A percentile compares a stretch with the other conserved stretches of the same genome.
These are phyloP conservation scores for Penicillium janthinellum DNA, from an alignment of 2,329 filamentous ascomycete species.

Conservation along the genomic window DNA sequence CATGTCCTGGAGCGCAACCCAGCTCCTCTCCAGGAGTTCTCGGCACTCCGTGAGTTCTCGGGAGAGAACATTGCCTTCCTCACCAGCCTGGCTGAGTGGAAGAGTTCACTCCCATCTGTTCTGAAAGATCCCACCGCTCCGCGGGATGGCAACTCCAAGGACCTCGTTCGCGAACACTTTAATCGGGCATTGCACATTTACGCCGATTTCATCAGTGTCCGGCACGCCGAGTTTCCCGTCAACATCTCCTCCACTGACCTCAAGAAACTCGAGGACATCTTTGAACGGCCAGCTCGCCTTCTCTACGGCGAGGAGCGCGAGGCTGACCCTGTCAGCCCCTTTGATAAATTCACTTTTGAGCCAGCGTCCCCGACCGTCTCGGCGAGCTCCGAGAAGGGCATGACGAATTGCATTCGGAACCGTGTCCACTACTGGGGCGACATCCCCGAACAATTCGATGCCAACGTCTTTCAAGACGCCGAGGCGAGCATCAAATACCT, in stretches of 20 bases:
- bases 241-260: conserved; percentile 64
- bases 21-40: conserved; percentile 63
- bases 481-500: conserved; percentile 66
- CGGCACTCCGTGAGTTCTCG: conserved; percentile 67
- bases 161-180: conserved; percentile 48
- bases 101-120: conserved; percentile 33
- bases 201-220: conserved; percentile 60
- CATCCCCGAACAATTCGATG: conserved; percentile 51
- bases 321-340: conserved; percentile 44
- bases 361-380: conserved; percentile 25
- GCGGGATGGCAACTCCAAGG: conserved; percentile 7
- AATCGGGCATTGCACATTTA: conserved; percentile 64
- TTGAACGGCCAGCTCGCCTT: conserved; percentile 54
- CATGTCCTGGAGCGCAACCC: conserved; percentile 57
- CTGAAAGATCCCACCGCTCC: conserved; percentile 21
- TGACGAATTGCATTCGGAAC: conserved; percentile 30
- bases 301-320: conserved; percentile 47
- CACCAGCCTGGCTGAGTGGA: conserved; percentile 60
- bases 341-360: conserved; percentile 32
- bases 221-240: conserved; percentile 66
- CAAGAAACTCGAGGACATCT: conserved; percentile 57
- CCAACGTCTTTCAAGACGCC: conserved; percentile 60
- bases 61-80: conserved; percentile 72
- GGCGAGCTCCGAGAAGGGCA: conserved; percentile 23
- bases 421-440: conserved; percentile 37